phyloP scores from a whole-genome alignment of 345 rosid species.

The Punica granatum region DNA sequence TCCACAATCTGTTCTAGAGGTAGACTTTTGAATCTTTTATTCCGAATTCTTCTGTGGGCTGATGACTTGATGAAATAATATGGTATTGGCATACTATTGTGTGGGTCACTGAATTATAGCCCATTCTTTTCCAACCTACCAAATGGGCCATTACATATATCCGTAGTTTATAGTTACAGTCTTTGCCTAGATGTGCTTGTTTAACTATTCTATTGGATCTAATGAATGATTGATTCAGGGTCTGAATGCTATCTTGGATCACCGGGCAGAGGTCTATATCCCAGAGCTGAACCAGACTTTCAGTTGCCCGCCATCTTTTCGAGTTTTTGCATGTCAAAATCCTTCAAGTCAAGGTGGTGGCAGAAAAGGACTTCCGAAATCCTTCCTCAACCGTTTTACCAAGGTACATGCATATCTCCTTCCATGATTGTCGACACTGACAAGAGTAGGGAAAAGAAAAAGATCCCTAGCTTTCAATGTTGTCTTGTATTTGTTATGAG shows the following conservation, averaged over 20 bases:
- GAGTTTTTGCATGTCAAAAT: conserved; percentile 95
- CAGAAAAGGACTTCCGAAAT: conserved; percentile 91
- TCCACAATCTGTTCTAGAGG: conserved; percentile 97
- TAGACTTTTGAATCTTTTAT: not conserved
- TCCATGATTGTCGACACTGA: not conserved
- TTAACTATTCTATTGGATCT: not conserved
- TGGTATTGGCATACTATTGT: too few relatives aligned
- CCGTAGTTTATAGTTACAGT: not conserved
- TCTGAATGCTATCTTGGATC: conserved; percentile 92
- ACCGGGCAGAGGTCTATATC: conserved; percentile 89
- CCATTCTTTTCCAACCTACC: not conserved
- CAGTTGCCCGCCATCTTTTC: conserved; percentile 72
- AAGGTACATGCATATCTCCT: conserved; percentile 39
- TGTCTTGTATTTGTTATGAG: not conserved
- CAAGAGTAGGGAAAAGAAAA: not conserved
- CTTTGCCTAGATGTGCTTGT: not conserved
- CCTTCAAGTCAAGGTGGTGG: conserved; percentile 98
- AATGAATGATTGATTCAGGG: conserved; percentile 40
- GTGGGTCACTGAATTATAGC: not conserved
- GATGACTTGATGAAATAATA: not conserved
- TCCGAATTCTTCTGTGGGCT: not conserved
- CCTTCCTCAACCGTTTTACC: conserved; percentile 87
- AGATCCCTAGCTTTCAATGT: not conserved
- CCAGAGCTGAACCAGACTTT: conserved; percentile 83
- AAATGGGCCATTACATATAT: too few relatives aligned